Conservation (phyloP, 345 rosid genomes). For the Citropsis articulata region DNA sequence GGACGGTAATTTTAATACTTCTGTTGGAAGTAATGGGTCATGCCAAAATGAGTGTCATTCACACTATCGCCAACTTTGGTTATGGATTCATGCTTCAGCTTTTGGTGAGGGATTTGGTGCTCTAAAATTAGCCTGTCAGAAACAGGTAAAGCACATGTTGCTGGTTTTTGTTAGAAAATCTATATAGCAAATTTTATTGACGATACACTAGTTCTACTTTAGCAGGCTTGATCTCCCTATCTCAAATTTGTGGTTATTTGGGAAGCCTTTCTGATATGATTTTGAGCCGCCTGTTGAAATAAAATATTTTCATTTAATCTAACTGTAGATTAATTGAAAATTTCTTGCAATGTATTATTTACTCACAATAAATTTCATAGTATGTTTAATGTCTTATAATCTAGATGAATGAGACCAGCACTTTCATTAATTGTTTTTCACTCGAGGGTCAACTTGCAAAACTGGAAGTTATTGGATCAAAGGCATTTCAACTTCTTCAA, state of each 20-base stretch:
- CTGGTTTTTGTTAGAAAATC: neutral
- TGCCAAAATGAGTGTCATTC: slow-evolving; percentile 13
- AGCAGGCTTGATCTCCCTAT: neutral
- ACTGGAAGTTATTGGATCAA: slow-evolving; percentile 70
- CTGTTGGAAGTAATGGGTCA: slow-evolving; percentile 21
- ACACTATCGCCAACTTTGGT: slow-evolving; percentile 54
- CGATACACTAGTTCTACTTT: neutral
- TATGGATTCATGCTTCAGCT: slow-evolving; percentile 90
- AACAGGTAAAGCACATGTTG: slow-evolving; percentile 39
- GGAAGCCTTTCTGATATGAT: neutral
- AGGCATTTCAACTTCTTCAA: slow-evolving; percentile 66
- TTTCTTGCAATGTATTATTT: neutral
- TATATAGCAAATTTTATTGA: neutral
- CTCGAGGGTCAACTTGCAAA: slow-evolving; percentile 80
- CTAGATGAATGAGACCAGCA: slow-evolving; percentile 56
- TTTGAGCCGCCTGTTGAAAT: neutral
- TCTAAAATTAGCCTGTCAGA: slow-evolving; percentile 61
- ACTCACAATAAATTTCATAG: neutral
- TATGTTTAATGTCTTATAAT: slow-evolving; percentile 9
- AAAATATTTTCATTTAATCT: neutral
- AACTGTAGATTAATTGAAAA: neutral
- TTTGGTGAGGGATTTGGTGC: slow-evolving; percentile 71
- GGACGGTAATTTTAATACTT: slow-evolving; percentile 15
- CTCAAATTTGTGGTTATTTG: neutral
- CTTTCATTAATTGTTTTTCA: slow-evolving; percentile 49